Evolutionary conservation across 768 basidiomycete species (phyloP).

Genomic region (Mycena floridula): DNA sequence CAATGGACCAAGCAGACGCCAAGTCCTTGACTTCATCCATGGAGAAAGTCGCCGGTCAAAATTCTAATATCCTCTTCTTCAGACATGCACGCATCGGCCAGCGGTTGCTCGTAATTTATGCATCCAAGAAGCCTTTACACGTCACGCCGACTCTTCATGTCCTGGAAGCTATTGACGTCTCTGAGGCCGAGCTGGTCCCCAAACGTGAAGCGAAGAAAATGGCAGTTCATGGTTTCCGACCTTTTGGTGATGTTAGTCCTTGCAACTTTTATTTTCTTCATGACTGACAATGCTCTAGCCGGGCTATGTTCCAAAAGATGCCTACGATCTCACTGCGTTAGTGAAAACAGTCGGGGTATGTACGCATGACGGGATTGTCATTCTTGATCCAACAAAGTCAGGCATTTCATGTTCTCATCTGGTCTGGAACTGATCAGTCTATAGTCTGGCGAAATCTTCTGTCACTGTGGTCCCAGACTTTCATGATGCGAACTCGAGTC

Average conservation of each 20-base stretch:
- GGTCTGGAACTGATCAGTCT: background rate
- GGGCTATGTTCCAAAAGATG: slow-evolving; percentile 68
- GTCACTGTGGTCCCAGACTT: slow-evolving; percentile 59
- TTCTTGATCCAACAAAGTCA: slow-evolving; percentile 65
- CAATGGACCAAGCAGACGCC: slow-evolving; percentile 38
- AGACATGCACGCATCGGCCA: slow-evolving; percentile 46
- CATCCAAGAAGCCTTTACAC: slow-evolving; percentile 56
- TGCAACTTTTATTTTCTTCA: slow-evolving; percentile 2
- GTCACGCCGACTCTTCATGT: slow-evolving; percentile 47
- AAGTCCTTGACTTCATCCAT: slow-evolving; percentile 47
- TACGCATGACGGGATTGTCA: slow-evolving; percentile 56
- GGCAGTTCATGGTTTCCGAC: slow-evolving; percentile 42
- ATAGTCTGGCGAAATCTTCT: slow-evolving; percentile 34
- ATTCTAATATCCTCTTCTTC: slow-evolving; percentile 55
- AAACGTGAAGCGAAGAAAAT: slow-evolving; percentile 22
- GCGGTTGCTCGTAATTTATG: slow-evolving; percentile 68
- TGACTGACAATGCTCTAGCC: slow-evolving; percentile 30
- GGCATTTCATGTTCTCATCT: slow-evolving; percentile 13
- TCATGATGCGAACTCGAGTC: slow-evolving; percentile 27
- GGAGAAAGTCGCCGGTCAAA: slow-evolving; percentile 55
- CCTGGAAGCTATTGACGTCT: slow-evolving; percentile 46
- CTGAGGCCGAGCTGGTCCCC: slow-evolving; percentile 28
- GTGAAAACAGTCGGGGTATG: slow-evolving; percentile 61
- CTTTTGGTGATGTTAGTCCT: slow-evolving; percentile 57
- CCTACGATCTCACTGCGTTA: slow-evolving; percentile 52